These are phyloP conservation scores for Aspergillus incahuasiensis DNA, from an alignment of 495 filamentous ascomycete genomes.

Conservation along the genomic window DNA sequence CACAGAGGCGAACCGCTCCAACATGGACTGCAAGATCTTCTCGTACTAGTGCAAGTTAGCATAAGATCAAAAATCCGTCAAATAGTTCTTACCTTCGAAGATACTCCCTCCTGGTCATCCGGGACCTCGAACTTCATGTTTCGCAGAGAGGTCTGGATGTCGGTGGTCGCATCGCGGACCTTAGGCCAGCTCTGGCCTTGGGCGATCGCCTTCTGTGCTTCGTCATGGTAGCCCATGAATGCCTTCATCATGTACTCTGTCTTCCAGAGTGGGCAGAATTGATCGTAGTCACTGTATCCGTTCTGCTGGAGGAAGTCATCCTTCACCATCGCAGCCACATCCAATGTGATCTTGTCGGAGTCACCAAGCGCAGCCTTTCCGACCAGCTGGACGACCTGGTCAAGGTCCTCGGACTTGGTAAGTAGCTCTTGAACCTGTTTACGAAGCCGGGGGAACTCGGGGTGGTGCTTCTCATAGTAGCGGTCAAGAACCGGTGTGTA, in stretches of 20 bases:
- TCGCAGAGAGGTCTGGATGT: slow-evolving; percentile 76
- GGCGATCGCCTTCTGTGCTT: slow-evolving; percentile 89
- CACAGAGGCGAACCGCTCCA: slow-evolving; percentile 92
- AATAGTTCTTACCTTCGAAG: slow-evolving; percentile 61
- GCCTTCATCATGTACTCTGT: slow-evolving; percentile 99
- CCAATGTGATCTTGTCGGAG: slow-evolving; percentile 96
- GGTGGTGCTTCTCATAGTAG: slow-evolving; percentile 87
- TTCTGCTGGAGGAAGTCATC: slow-evolving; percentile 99
- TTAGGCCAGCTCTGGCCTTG: slow-evolving; percentile 88
- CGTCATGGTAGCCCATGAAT: slow-evolving; percentile 97
- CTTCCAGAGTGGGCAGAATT: slow-evolving; percentile 99
- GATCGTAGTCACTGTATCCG: slow-evolving; percentile 97
- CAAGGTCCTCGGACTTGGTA: slow-evolving; percentile 90
- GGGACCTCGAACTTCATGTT: slow-evolving; percentile 96
- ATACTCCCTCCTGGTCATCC: slow-evolving; percentile 65
- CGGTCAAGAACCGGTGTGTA: slow-evolving; percentile 83
- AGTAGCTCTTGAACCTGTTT: slow-evolving; percentile 90
- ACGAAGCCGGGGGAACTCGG: slow-evolving; percentile 89
- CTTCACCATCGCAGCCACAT: slow-evolving; percentile 88
- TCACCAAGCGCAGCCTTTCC: slow-evolving; percentile 96
- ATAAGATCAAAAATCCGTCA: neutral
- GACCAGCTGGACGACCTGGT: slow-evolving; percentile 98
- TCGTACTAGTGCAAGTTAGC: slow-evolving; percentile 62
- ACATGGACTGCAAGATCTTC: slow-evolving; percentile 81
- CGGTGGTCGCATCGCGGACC: slow-evolving; percentile 82